Evolutionary conservation across 1,284 basidiomycete species (phyloP).

Genomic region (Ganoderma lucidum): DNA sequence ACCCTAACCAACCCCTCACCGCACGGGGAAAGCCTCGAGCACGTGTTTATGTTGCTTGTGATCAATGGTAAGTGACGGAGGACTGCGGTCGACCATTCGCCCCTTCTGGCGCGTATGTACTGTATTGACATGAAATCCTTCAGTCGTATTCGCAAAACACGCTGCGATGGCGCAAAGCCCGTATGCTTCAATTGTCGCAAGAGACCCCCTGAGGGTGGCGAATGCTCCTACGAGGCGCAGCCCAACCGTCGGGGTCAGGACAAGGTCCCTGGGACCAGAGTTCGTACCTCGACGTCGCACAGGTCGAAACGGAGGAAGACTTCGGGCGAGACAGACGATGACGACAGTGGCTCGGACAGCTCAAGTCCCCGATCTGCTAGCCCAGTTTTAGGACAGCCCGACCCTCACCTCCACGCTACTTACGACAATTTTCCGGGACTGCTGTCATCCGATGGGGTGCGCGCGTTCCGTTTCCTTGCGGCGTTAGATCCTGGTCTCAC

Average conservation of each 20-base stretch:
- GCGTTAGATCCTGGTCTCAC: not conserved
- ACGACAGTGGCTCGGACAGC: slow-evolving; percentile 16
- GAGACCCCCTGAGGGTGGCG: slow-evolving; percentile 44
- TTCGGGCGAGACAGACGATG: not conserved
- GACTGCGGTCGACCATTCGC: not conserved
- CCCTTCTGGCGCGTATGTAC: not conserved
- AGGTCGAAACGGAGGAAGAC: slow-evolving; percentile 14
- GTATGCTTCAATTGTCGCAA: slow-evolving; percentile 72
- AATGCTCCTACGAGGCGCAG: slow-evolving; percentile 60
- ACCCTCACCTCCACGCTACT: slow-evolving; percentile 4
- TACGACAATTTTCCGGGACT: slow-evolving; percentile 16
- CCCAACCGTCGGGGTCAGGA: slow-evolving; percentile 82
- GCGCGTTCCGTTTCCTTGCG: not conserved
- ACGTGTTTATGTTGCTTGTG: slow-evolving; percentile 78
- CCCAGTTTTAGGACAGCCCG: not conserved
- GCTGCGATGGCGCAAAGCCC: slow-evolving; percentile 81
- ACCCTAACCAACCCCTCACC: slow-evolving; percentile 74
- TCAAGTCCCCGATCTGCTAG: not conserved
- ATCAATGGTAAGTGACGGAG: slow-evolving; percentile 64
- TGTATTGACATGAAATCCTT: not conserved
- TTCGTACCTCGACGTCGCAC: slow-evolving; percentile 45
- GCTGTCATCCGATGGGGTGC: slow-evolving; percentile 17
- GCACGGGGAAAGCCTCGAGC: slow-evolving; percentile 74
- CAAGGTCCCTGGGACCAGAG: slow-evolving; percentile 74
- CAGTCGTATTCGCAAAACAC: slow-evolving; percentile 78